Conservation (phyloP, 1,284 basidiomycete genomes). For the Chiua sp. region DNA sequence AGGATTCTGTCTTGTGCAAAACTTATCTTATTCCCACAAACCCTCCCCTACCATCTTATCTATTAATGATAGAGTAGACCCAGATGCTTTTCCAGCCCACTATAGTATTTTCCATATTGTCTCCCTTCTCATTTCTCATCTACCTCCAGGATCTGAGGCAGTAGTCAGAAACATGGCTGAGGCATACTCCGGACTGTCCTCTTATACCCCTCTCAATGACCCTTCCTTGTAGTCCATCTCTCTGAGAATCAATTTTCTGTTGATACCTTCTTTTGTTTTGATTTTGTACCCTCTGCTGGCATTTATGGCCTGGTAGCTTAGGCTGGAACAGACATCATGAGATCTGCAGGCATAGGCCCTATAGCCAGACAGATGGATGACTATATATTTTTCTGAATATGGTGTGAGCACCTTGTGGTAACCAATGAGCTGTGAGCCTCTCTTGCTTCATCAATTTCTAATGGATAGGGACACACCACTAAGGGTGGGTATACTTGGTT, state of each 20-base stretch:
- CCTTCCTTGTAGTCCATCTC: slow-evolving; percentile 35
- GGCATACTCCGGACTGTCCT: slow-evolving; percentile 43
- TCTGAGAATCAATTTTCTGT: neutral
- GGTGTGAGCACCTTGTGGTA: too few relatives aligned
- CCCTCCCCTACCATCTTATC: slow-evolving; percentile 17
- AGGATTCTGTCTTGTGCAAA: slow-evolving; percentile 41
- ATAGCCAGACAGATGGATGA: slow-evolving; percentile 3
- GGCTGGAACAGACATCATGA: neutral
- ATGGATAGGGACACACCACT: too few relatives aligned
- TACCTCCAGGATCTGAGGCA: slow-evolving; percentile 36
- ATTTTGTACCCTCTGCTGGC: neutral
- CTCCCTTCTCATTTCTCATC: slow-evolving; percentile 29
- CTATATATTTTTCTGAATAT: neutral
- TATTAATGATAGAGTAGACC: slow-evolving; percentile 43
- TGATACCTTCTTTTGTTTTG: neutral
- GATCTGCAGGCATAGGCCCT: slow-evolving; percentile 2
- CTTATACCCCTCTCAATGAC: slow-evolving; percentile 40
- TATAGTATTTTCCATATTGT: slow-evolving; percentile 11
- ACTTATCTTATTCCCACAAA: slow-evolving; percentile 42
- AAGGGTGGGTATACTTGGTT: too few relatives aligned
- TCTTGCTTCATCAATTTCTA: too few relatives aligned
- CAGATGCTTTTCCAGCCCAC: slow-evolving; percentile 29
- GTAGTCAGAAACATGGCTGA: slow-evolving; percentile 29
- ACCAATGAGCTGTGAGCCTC: too few relatives aligned
- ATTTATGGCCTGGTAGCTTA: neutral